These are phyloP conservation scores for Boechera retrofracta DNA, from an alignment of 345 rosid genomes.

Conservation along the genomic window DNA sequence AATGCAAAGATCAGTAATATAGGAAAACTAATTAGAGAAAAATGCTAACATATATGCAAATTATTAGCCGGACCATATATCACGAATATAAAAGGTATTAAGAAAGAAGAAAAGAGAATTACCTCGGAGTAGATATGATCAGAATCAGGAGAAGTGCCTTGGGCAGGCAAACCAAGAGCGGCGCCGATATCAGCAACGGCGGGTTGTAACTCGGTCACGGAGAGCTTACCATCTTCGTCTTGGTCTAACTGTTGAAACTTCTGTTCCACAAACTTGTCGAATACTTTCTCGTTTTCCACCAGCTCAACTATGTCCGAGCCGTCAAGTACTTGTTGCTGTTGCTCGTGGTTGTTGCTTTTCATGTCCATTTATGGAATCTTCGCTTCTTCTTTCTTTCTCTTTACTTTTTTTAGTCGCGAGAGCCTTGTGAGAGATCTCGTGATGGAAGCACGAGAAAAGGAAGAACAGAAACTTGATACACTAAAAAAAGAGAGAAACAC, in stretches of 20 bases:
- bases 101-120: neutral
- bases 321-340: conserved; percentile 65
- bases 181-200: conserved; percentile 96
- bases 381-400: conserved; percentile 27
- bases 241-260: conserved; percentile 80
- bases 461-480: conserved; percentile 27
- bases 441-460: conserved; percentile 45
- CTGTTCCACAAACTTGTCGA: conserved; percentile 72
- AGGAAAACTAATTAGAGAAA: neutral
- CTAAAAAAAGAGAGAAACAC: neutral
- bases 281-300: conserved; percentile 83
- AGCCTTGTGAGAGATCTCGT: conserved; percentile 46
- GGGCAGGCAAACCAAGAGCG: conserved; percentile 87
- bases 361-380: conserved; percentile 50
- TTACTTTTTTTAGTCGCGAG: conserved; percentile 26
- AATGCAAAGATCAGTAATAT: neutral
- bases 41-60: conserved; percentile 1
- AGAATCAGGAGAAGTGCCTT: conserved; percentile 81
- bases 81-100: neutral
- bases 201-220: conserved; percentile 85
- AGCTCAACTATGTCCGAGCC: conserved; percentile 92
- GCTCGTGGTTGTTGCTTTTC: conserved; percentile 34
- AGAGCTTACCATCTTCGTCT: conserved; percentile 82
- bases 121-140: conserved; percentile 91
- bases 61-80: conserved; percentile 8